A percentile compares a stretch with the other conserved stretches of the same genome.
These are phyloP conservation scores for Fusarium sp. DNA, from an alignment of 2,329 filamentous ascomycete species.

Conservation along the genomic window DNA sequence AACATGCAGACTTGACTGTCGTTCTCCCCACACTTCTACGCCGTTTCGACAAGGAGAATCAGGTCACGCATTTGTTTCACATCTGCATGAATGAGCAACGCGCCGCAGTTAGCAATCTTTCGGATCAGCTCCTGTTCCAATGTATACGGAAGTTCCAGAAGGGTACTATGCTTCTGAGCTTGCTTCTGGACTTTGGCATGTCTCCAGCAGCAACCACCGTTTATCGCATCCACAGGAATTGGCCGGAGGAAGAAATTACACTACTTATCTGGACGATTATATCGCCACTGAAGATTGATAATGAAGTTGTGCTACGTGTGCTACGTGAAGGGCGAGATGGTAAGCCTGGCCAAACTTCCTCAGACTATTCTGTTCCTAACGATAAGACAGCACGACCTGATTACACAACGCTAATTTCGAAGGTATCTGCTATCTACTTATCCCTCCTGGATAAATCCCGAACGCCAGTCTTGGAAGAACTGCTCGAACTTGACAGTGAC, in stretches of 20 bases:
- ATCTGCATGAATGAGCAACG: constrained; percentile 7
- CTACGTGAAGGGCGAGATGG: not conserved
- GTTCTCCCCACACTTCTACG: not conserved
- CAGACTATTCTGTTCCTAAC: not conserved
- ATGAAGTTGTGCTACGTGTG: constrained; percentile 4
- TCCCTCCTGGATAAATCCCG: constrained; percentile 12
- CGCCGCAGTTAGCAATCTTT: not conserved
- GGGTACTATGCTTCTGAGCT: not conserved
- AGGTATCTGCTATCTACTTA: constrained; percentile 17
- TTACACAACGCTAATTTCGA: not conserved
- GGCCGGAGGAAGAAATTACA: constrained; percentile 3
- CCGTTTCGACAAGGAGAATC: not conserved
- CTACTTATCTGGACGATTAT: constrained; percentile 19
- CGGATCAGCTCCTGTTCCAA: constrained; percentile 12
- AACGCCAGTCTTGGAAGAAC: constrained; percentile 2
- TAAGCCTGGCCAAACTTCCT: rapidly evolving
- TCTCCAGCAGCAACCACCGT: constrained; percentile 1
- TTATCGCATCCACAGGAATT: not conserved
- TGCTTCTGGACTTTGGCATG: not conserved
- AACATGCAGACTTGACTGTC: constrained; percentile 4
- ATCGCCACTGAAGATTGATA: not conserved
- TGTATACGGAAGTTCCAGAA: constrained; percentile 22
- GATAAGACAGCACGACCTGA: not conserved
- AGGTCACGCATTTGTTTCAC: not conserved
- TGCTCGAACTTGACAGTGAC: not conserved